Percentiles rank a stretch among this genome's conserved stretches.
Conservation (phyloP, 371 early-diverging fungal genomes). For the Mucor saturninus region DNA sequence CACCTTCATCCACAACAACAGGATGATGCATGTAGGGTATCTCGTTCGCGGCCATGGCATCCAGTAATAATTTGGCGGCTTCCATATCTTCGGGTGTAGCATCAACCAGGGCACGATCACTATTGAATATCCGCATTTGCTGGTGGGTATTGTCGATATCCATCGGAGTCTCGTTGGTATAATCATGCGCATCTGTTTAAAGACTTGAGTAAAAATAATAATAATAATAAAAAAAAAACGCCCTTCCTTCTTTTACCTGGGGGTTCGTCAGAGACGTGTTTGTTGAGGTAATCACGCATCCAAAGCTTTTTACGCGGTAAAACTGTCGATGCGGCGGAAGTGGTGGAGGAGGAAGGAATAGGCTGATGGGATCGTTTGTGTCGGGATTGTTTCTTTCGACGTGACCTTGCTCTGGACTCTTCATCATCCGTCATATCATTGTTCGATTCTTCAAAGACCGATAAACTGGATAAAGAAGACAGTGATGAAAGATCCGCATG, state of each 20-base stretch:
- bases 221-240: not conserved
- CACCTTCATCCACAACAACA: slow-evolving; percentile 21
- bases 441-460: slow-evolving; percentile 21
- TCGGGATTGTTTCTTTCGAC: not conserved
- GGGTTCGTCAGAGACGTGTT: not conserved
- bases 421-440: slow-evolving; percentile 13
- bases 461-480: slow-evolving; percentile 30
- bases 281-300: slow-evolving; percentile 27
- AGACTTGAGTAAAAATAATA: not conserved
- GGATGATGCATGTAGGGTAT: not conserved
- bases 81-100: not conserved
- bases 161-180: not conserved
- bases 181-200: not conserved
- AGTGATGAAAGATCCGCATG: slow-evolving; percentile 28
- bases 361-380: not conserved
- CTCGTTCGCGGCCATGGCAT: not conserved
- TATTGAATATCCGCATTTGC: not conserved
- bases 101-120: not conserved
- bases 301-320: slow-evolving; percentile 33
- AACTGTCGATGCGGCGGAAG: not conserved
- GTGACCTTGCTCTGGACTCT: not conserved
- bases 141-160: not conserved
- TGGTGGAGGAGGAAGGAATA: not conserved
- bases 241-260: not conserved
- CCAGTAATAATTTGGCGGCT: not conserved